Conservation (phyloP, 805 yeast species). For the Danielia reshetovae region DNA sequence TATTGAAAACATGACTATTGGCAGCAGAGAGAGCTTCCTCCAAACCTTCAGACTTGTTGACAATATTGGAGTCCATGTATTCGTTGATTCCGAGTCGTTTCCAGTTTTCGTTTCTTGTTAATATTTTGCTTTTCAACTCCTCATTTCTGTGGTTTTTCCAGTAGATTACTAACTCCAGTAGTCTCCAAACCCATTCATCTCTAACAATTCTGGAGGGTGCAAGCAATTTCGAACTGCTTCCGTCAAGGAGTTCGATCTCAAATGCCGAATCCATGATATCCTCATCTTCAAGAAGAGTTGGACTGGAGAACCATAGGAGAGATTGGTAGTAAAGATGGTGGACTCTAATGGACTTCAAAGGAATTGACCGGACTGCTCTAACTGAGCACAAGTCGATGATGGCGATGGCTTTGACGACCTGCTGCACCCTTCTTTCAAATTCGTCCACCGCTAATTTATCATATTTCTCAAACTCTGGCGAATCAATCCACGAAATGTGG, state of each 20-base stretch:
- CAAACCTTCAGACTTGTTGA: conserved; percentile 23
- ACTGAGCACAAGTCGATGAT: conserved; percentile 58
- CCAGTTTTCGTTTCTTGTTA: conserved; percentile 44
- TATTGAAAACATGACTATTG: conserved; percentile 50
- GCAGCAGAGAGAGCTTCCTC: conserved; percentile 31
- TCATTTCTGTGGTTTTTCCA: conserved; percentile 51
- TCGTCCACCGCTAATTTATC: conserved; percentile 65
- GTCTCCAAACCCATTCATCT: conserved; percentile 62
- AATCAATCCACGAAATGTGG: conserved; percentile 61
- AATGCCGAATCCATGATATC: conserved; percentile 46
- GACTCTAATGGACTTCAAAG: conserved; percentile 15
- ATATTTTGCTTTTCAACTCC: conserved; percentile 35
- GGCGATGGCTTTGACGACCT: conserved; percentile 54
- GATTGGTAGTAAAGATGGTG: conserved; percentile 27
- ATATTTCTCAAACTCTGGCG: conserved; percentile 39
- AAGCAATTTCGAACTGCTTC: conserved; percentile 45
- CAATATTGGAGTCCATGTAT: conserved; percentile 51
- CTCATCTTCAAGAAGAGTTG: conserved; percentile 21
- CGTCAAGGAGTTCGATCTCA: conserved; percentile 47
- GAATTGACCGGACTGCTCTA: conserved; percentile 32
- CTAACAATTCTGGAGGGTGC: conserved; percentile 50
- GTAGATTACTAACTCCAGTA: conserved; percentile 44
- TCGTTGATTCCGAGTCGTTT: conserved; percentile 48
- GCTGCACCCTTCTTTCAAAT: conserved; percentile 55
- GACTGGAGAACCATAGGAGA: conserved; percentile 28